Conservation (phyloP, 495 filamentous ascomycete species). For the Pseudotulostoma volvatum region DNA sequence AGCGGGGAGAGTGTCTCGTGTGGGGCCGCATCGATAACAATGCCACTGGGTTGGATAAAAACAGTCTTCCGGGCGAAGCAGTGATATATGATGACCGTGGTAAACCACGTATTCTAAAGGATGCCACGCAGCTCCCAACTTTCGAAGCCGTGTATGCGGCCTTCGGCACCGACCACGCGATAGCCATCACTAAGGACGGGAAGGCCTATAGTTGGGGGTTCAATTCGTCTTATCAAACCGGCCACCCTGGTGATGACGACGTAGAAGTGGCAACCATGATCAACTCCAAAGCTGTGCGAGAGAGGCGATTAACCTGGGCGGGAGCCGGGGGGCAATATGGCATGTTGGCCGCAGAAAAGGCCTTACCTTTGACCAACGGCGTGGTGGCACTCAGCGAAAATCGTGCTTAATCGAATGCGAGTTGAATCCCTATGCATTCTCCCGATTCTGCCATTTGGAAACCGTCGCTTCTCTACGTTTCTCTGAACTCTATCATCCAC, state of each 20-base stretch:
- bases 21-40: constrained; percentile 55
- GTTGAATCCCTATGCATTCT: too few relatives aligned
- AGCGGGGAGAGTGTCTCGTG: constrained; percentile 42
- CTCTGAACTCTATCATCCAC: too few relatives aligned
- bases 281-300: constrained; percentile 41
- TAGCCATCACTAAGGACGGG: constrained; percentile 39
- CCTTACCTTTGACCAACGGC: not conserved
- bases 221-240: constrained; percentile 45
- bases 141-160: constrained; percentile 20
- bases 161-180: constrained; percentile 39
- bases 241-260: constrained; percentile 40
- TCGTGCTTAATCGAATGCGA: too few relatives aligned
- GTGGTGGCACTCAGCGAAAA: not conserved
- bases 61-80: constrained; percentile 35
- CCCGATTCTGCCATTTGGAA: too few relatives aligned
- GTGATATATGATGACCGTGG: constrained; percentile 38
- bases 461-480: too few relatives aligned
- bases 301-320: constrained; percentile 38
- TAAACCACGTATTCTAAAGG: constrained; percentile 38
- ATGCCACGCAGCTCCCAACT: constrained; percentile 27
- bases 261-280: constrained; percentile 40
- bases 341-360: constrained; percentile 27
- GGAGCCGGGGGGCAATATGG: constrained; percentile 49
- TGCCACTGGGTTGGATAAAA: constrained; percentile 41
- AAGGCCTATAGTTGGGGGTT: constrained; percentile 49